Percentiles rank a stretch among this genome's conserved stretches.
Evolutionary conservation across 495 filamentous ascomycete species (phyloP).

Genomic region (Annulohypoxylon bovei): DNA sequence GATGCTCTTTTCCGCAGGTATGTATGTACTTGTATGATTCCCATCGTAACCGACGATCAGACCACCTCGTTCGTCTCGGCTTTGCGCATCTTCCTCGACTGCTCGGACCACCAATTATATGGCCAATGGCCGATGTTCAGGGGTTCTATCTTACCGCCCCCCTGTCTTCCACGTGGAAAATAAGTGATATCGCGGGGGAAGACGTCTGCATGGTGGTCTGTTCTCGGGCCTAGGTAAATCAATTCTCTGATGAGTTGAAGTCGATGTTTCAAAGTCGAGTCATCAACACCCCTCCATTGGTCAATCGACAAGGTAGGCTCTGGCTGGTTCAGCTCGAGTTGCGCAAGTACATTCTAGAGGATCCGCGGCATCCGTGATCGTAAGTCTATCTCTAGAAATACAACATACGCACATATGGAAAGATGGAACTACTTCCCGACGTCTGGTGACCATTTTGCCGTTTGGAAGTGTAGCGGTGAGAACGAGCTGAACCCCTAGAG

Average conservation of each 20-base stretch:
- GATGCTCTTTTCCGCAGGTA: conserved; percentile 10
- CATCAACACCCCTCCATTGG: conserved; percentile 35
- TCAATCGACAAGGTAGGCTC: conserved; percentile 9
- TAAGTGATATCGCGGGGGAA: conserved; percentile 43
- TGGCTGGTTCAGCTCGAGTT: conserved; percentile 19
- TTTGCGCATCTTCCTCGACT: conserved; percentile 21
- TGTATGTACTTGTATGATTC: conserved; percentile 4
- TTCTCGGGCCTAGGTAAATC: conserved; percentile 32
- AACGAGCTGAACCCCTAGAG: conserved; percentile 11
- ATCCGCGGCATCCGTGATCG: conserved; percentile 32
- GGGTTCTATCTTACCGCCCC: conserved; percentile 33
- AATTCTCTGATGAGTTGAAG: conserved; percentile 27
- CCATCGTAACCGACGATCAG: conserved; percentile 32
- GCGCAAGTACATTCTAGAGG: conserved; percentile 9
- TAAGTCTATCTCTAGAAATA: conserved; percentile 13
- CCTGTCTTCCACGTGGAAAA: conserved; percentile 40
- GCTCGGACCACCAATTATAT: conserved; percentile 30
- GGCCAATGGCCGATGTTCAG: conserved; percentile 34
- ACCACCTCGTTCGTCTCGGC: conserved; percentile 38
- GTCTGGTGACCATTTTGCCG: conserved; percentile 29
- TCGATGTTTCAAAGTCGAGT: conserved; percentile 37
- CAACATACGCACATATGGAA: neutral
- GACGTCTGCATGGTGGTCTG: conserved; percentile 42
- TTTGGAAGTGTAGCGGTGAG: conserved; percentile 37
- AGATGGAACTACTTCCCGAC: conserved; percentile 3